These are phyloP conservation scores for Mortierella sp. DNA, from an alignment of 371 early-diverging fungal genomes.

Conservation along the genomic window DNA sequence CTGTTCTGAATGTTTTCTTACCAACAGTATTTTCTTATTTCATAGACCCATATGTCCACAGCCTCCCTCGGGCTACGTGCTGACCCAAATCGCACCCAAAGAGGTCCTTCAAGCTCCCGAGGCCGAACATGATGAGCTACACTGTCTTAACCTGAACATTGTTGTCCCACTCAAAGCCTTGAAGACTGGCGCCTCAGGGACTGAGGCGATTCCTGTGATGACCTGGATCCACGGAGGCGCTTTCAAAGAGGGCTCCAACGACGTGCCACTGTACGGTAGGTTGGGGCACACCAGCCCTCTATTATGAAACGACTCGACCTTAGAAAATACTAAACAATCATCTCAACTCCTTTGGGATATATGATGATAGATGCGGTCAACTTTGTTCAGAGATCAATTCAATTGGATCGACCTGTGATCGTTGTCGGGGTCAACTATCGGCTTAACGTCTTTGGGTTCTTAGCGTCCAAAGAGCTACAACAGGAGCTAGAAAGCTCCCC, in stretches of 20 bases:
- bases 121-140: slow-evolving; percentile 13
- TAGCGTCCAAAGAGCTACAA: slow-evolving; percentile 45
- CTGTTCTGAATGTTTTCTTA: background rate
- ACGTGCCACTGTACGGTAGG: slow-evolving; percentile 23
- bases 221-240: slow-evolving; percentile 48
- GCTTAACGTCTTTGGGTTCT: slow-evolving; percentile 44
- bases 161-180: slow-evolving; percentile 35
- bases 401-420: slow-evolving; percentile 22
- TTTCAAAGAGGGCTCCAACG: slow-evolving; percentile 20
- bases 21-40: background rate
- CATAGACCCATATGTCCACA: slow-evolving; percentile 20
- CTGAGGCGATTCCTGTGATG: slow-evolving; percentile 26
- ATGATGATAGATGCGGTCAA: slow-evolving; percentile 24
- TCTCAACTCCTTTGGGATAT: background rate
- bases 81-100: slow-evolving; percentile 7
- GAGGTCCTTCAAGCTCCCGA: slow-evolving; percentile 3
- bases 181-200: background rate
- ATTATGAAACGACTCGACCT: too few relatives aligned
- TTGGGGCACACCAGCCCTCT: background rate
- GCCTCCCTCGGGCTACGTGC: slow-evolving; percentile 1
- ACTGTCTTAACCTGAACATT: slow-evolving; percentile 48
- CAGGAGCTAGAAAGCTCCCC: slow-evolving; percentile 11
- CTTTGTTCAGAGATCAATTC: slow-evolving; percentile 20
- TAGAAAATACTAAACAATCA: background rate
- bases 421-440: slow-evolving; percentile 51